Conservation (phyloP, 129 eudicot genomes). For the Escallonia rubra region DNA sequence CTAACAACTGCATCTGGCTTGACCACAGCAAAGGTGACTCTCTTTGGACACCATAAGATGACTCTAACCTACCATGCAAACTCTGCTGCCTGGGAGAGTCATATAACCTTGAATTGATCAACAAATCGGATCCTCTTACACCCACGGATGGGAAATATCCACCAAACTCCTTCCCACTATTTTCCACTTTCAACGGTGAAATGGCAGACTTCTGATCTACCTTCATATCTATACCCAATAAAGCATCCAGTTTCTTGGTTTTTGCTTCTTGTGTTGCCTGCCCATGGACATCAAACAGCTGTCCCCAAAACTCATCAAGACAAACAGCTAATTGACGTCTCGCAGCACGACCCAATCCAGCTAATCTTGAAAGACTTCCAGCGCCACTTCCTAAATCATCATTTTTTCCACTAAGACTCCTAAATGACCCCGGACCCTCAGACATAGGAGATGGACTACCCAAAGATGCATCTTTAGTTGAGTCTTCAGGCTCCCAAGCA, state of each 20-base stretch:
- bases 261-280: slow-evolving; percentile 73
- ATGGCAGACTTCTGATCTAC: slow-evolving; percentile 37
- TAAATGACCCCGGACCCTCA: slow-evolving; percentile 67
- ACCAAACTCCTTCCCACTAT: slow-evolving; percentile 24
- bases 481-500: slow-evolving; percentile 51
- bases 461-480: slow-evolving; percentile 37
- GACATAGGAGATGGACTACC: slow-evolving; percentile 34
- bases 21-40: slow-evolving; percentile 47
- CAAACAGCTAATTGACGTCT: slow-evolving; percentile 74
- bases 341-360: slow-evolving; percentile 91
- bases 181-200: slow-evolving; percentile 33
- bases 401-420: slow-evolving; percentile 52
- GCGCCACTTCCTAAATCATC: slow-evolving; percentile 74
- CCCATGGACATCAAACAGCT: slow-evolving; percentile 87
- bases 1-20: slow-evolving; percentile 46
- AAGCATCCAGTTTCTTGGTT: slow-evolving; percentile 55
- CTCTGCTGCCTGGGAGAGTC: slow-evolving; percentile 40
- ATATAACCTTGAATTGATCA: slow-evolving; percentile 26
- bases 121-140: slow-evolving; percentile 27
- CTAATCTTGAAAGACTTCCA: slow-evolving; percentile 81
- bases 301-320: slow-evolving; percentile 97
- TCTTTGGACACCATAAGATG: slow-evolving; percentile 46
- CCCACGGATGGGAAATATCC: slow-evolving; percentile 28
- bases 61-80: slow-evolving; percentile 28
- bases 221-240: slow-evolving; percentile 53